Conservation (phyloP, 116 monocot genomes). For the Dioscorea cayenensis region DNA sequence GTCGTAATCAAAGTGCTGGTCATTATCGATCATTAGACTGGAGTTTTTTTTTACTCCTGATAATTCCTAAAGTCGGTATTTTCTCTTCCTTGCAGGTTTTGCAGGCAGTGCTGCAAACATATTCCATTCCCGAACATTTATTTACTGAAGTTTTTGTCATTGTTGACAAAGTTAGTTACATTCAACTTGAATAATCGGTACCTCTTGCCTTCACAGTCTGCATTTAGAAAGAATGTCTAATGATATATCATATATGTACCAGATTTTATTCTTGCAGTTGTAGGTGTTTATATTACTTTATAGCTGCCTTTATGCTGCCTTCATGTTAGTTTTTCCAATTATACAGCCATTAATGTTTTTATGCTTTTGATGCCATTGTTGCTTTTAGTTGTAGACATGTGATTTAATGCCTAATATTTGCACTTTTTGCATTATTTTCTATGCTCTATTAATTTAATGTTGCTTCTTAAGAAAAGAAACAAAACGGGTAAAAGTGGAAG, state of each 20-base stretch:
- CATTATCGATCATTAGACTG: neutral
- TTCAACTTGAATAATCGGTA: constrained; percentile 6
- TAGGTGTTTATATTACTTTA: too few relatives aligned
- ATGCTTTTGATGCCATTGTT: too few relatives aligned
- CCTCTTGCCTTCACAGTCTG: constrained; percentile 3
- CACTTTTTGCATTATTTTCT: too few relatives aligned
- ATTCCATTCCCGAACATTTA: constrained; percentile 57
- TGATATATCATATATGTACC: neutral
- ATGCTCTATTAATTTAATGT: neutral
- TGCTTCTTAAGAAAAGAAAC: neutral
- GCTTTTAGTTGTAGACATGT: too few relatives aligned
- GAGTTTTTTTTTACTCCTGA: neutral
- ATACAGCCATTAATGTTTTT: too few relatives aligned
- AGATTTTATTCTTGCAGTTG: neutral
- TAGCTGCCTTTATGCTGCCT: neutral
- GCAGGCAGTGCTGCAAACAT: constrained; percentile 51
- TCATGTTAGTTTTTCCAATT: too few relatives aligned
- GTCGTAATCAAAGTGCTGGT: constrained; percentile 17
- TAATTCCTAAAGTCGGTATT: constrained; percentile 4
- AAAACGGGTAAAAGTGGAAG: neutral
- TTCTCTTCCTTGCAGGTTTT: constrained; percentile 48
- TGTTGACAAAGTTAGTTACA: constrained; percentile 64
- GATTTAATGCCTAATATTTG: too few relatives aligned
- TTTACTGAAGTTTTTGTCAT: constrained; percentile 69
- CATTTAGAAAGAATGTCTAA: neutral